Base-by-base conservation (phyloP, 2,329 filamentous ascomycete genomes). In the Penicillium olsonii region DNA sequence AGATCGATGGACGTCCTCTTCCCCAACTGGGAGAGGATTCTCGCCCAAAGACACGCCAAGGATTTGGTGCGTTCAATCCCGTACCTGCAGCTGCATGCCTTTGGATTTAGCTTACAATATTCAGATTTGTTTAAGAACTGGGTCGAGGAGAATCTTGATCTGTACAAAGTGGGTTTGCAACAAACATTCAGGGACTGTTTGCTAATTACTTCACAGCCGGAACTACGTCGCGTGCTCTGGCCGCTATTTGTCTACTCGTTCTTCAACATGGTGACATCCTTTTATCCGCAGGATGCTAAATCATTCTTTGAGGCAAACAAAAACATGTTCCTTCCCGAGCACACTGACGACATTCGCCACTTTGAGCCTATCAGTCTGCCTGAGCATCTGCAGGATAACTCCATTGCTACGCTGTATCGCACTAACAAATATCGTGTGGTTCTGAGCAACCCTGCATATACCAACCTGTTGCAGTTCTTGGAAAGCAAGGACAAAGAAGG, bases 221-320 rank as follows among this genome's bases (percentile, higher is more conserved):
- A 99, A 73, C 78, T 99, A 3, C 82, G 84, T 50, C 91, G 95
- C 59, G 78, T 97, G 4, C 75, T 96, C 14, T 99, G 94, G 91
- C 94, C 94, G 0, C 76, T 95, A 0, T 97, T 96, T 64, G 88
- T 97, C 42, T 95, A 99, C 71, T 94, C 90, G 0, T 96, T 88
- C 66, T 77, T 99, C 20, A 85, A 90, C 49, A 81, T 97, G 47
- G 81, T 95, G 22, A 78, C 78, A 27, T 83, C 90, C 52, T 84
- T 84, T 55, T 91, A 87, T 60, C 75, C 82, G 1, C 82, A 83
- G 33, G 90, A 95, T 50, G 84, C 86, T 12, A 85, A 88, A 57
- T 75, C 80, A 2, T 92, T 95, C 65, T 85, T 95, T 53, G 80
- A 83, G 22, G 77, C 81, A 4, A 84, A 89, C 63, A 84, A 84